These are phyloP conservation scores for Salix exigua DNA, from an alignment of 345 rosid genomes.

Conservation along the genomic window DNA sequence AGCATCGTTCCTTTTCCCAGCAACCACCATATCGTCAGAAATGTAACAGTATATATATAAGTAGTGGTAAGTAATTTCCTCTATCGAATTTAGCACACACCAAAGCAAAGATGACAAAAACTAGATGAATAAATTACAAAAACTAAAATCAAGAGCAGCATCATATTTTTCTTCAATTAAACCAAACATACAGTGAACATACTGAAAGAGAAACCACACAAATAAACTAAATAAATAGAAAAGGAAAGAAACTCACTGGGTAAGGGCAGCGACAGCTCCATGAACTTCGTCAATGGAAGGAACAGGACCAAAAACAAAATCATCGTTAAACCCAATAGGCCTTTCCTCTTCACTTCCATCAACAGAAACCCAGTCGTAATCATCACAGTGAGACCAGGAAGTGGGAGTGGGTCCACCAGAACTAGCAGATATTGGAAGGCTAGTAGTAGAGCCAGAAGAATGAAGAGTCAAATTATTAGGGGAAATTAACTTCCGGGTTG, in stretches of 20 bases:
- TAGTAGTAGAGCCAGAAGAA: slow-evolving; percentile 26
- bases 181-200: not conserved
- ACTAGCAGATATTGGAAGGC: slow-evolving; percentile 30
- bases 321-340: slow-evolving; percentile 27
- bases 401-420: slow-evolving; percentile 16
- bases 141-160: not conserved
- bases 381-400: slow-evolving; percentile 39
- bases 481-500: slow-evolving; percentile 17
- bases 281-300: slow-evolving; percentile 78
- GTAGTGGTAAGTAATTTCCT: not conserved
- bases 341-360: slow-evolving; percentile 33
- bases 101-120: not conserved
- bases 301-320: slow-evolving; percentile 46
- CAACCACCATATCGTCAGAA: not conserved
- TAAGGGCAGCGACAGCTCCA: slow-evolving; percentile 67
- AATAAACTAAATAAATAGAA: not conserved
- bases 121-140: not conserved
- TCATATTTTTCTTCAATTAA: not conserved
- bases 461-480: slow-evolving; percentile 34
- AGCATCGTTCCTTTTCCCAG: not conserved
- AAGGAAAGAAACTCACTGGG: slow-evolving; percentile 40
- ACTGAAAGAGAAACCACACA: not conserved
- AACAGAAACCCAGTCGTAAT: slow-evolving; percentile 63
- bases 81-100: not conserved
- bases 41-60: not conserved